phyloP scores from a whole-genome alignment of 768 basidiomycete genomes.

The Clitopilus hobsonii region DNA sequence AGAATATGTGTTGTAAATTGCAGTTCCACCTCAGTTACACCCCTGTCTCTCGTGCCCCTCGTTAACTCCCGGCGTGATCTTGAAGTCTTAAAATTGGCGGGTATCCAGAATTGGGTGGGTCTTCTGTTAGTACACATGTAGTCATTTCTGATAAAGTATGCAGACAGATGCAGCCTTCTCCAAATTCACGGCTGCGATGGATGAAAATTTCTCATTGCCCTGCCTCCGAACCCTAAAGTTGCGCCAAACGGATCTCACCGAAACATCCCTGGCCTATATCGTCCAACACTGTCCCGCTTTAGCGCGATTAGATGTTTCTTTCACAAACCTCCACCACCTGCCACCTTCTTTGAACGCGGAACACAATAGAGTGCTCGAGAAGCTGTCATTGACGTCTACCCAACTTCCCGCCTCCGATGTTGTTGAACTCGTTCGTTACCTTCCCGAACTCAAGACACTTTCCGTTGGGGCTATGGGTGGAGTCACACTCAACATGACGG shows the following conservation, averaged over 20 bases:
- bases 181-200: constrained; percentile 32
- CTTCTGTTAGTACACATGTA: neutral
- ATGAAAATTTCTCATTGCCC: constrained; percentile 25
- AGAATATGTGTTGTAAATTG: constrained; percentile 47
- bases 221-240: constrained; percentile 54
- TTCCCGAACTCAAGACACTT: constrained; percentile 42
- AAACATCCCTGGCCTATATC: constrained; percentile 38
- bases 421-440: constrained; percentile 28
- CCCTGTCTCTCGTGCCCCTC: constrained; percentile 36
- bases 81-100: constrained; percentile 58
- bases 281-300: constrained; percentile 45
- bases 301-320: constrained; percentile 57
- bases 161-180: constrained; percentile 56
- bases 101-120: constrained; percentile 57
- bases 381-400: constrained; percentile 62
- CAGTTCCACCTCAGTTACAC: constrained; percentile 54
- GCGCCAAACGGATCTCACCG: constrained; percentile 47
- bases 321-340: constrained; percentile 46
- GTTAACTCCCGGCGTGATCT: constrained; percentile 15
- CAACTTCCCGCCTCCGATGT: constrained; percentile 35
- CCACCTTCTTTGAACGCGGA: neutral
- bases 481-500: constrained; percentile 37
- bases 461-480: constrained; percentile 58
- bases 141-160: neutral
- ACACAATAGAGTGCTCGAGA: constrained; percentile 35